Percentiles rank a stretch among this genome's conserved stretches.
phyloP scores from a whole-genome alignment of 805 yeast genomes.

The Spathaspora passalidarum region DNA sequence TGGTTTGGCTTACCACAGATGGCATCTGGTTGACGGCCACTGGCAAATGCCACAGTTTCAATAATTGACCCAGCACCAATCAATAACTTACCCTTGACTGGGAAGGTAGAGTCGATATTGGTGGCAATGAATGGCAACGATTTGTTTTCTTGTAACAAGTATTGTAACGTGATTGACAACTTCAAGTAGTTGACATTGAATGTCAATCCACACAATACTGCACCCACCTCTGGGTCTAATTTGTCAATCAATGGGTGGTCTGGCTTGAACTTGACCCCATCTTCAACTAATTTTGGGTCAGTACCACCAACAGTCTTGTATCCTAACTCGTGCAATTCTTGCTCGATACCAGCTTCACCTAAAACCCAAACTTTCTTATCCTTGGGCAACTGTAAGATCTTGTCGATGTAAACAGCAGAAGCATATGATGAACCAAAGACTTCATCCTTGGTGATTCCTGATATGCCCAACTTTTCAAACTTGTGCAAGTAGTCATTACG shows the following conservation, averaged over 20 bases:
- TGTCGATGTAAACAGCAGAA: conserved; percentile 78
- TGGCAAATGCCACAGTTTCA: conserved; percentile 67
- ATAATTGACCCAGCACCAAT: conserved; percentile 96
- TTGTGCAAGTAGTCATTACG: conserved; percentile 73
- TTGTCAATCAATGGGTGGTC: conserved; percentile 51
- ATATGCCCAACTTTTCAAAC: conserved; percentile 58
- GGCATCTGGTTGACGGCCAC: conserved; percentile 82
- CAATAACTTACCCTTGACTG: conserved; percentile 76
- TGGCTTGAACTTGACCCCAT: conserved; percentile 52
- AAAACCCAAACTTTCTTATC: conserved; percentile 82
- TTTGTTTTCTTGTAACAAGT: conserved; percentile 56
- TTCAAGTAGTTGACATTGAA: conserved; percentile 75
- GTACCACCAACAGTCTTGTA: conserved; percentile 80
- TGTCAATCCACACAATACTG: conserved; percentile 88
- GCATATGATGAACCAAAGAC: conserved; percentile 93
- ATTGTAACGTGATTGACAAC: conserved; percentile 77
- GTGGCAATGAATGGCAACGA: conserved; percentile 81
- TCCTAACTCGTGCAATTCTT: conserved; percentile 74
- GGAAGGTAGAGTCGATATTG: conserved; percentile 92
- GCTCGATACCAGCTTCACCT: conserved; percentile 84
- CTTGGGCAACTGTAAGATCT: conserved; percentile 70
- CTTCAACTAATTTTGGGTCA: conserved; percentile 52
- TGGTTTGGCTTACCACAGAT: conserved; percentile 87
- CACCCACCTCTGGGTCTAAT: conserved; percentile 73
- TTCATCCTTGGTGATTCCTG: conserved; percentile 53